Evolutionary conservation across 768 basidiomycete species (phyloP), one percentile per base, ranked within the genome.

Genomic region (Russula foetens): DNA sequence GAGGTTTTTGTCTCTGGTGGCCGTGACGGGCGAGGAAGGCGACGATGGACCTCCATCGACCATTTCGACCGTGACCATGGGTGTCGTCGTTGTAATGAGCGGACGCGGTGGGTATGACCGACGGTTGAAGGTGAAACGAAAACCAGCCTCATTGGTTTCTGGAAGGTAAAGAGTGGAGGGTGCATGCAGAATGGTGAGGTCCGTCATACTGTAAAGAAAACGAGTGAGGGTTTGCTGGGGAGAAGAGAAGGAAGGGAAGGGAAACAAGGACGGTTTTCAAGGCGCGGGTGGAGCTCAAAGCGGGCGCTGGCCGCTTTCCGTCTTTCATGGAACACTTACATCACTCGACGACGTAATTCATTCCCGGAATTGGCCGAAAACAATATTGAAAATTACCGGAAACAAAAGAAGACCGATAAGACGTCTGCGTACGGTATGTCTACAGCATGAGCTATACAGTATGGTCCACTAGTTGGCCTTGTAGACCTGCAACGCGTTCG

Each of bases 31-130:
- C 3, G 56, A 58, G 11, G 15, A 17, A 41, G 45, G 61, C 5
- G 60, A 29, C 5, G 60, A 29, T 7, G 45, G 31, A 38, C 6
- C 50, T 45, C 51, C 41, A 43, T 62, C 56, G 45, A 49, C 61
- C 61, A 58, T 62, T 62, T 62, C 31, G 31, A 62, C 51, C 8
- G 61, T 62, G 51, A 62, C 61, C 29, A 48, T 48, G 4, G 60
- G 60, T 1, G 45, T 39, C 4, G 45, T 39, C 4, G 24, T 47
- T 24, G 55, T 39, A 57, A 57, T 2, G 44, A 48, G 19, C 4
- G 56, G 51, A 24, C 4, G 51, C 21, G 51, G 24, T 12, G 50
- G 23, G 1, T 26, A 4, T 7, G 56, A 62, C 56, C 24, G 56
- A 28, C 45, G 51, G 61, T 58, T 58, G 61, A 39, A 47, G 19